These are phyloP conservation scores for Auxenochlorella pyrenoidosa DNA, from an alignment of 139 green algal genomes.

Conservation along the genomic window DNA sequence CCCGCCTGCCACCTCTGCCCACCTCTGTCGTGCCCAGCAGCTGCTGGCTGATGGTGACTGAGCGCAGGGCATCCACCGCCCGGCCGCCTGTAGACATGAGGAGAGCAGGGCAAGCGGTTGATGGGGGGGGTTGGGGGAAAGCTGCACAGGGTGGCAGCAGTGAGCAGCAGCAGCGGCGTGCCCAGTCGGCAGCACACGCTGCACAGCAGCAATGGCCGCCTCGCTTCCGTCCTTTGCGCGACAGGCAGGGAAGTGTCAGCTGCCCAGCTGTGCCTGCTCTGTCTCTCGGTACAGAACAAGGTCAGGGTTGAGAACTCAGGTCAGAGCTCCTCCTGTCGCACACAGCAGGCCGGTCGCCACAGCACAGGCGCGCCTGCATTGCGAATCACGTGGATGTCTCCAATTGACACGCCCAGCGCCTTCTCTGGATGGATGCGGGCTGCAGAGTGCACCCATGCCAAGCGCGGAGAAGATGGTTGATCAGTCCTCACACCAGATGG, in stretches of 20 bases:
- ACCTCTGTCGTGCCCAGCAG: conserved; percentile 76
- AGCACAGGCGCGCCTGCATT: conserved; percentile 56
- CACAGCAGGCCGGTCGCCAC: too few relatives aligned
- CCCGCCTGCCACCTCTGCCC: background rate
- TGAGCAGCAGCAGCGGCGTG: too few relatives aligned
- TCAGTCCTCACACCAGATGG: background rate
- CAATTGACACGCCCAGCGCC: conserved; percentile 61
- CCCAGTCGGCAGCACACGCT: too few relatives aligned
- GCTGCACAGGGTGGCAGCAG: too few relatives aligned
- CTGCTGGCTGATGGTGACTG: conserved; percentile 70
- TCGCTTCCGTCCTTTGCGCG: too few relatives aligned
- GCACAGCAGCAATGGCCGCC: too few relatives aligned
- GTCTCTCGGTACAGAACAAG: too few relatives aligned
- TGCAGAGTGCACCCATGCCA: background rate
- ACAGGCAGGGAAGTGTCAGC: background rate
- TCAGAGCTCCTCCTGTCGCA: too few relatives aligned
- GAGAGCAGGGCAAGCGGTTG: background rate
- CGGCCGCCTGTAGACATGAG: conserved; percentile 40
- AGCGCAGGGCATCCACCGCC: conserved; percentile 65
- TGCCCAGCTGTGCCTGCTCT: too few relatives aligned
- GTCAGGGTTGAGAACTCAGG: too few relatives aligned
- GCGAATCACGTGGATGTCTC: conserved; percentile 67
- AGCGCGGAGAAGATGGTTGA: background rate
- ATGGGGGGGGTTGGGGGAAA: too few relatives aligned
- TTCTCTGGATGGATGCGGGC: conserved; percentile 53